Evolutionary conservation across 228 moss, liverwort and hornwort genomes (phyloP).

Genomic region (Sphagnum magellanicum): DNA sequence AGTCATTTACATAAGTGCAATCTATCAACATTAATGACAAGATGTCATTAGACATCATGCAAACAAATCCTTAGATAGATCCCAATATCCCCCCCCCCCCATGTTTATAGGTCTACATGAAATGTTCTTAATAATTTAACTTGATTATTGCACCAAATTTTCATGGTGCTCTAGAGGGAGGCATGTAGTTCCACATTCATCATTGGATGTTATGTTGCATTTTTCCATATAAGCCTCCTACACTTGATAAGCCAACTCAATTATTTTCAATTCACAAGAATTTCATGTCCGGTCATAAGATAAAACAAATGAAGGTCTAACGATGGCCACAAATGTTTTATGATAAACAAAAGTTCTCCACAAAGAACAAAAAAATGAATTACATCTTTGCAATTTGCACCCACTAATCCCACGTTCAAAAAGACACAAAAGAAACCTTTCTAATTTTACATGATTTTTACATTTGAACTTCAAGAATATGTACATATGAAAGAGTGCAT

Average conservation of each 20-base stretch:
- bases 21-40: background rate
- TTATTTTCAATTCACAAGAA: background rate
- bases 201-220: no score
- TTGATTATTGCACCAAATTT: no score
- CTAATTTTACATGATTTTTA: background rate
- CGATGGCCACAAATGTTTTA: no score
- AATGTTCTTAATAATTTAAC: background rate
- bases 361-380: background rate
- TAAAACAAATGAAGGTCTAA: background rate
- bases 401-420: background rate
- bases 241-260: no score
- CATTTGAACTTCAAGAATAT: background rate
- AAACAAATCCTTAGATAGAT: no score
- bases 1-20: background rate
- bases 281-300: background rate
- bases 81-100: no score
- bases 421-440: background rate
- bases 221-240: no score
- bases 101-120: no score
- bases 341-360: background rate
- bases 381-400: background rate
- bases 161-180: no score
- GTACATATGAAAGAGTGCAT: background rate
- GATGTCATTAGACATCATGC: background rate
- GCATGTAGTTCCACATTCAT: no score